Percentiles rank a stretch among this genome's conserved stretches.
Evolutionary conservation across 2,329 filamentous ascomycete genomes (phyloP).

Genomic region (Ophiostoma sp.): DNA sequence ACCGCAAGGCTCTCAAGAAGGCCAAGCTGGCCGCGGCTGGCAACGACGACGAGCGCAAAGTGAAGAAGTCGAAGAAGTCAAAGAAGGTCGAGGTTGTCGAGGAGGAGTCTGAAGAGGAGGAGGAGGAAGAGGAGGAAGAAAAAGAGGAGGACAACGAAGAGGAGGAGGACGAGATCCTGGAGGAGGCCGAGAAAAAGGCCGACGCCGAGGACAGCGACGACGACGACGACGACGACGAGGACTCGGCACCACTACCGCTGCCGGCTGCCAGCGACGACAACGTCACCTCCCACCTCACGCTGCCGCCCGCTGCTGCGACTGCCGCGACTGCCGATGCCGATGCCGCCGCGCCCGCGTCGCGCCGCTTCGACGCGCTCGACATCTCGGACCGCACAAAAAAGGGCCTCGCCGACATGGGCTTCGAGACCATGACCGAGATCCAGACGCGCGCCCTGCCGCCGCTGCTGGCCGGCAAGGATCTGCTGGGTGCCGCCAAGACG

Average conservation of each 20-base stretch:
- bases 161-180: not conserved
- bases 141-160: not conserved
- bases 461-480: slow-evolving; percentile 77
- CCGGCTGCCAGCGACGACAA: slow-evolving; percentile 12
- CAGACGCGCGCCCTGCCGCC: slow-evolving; percentile 84
- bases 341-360: not conserved
- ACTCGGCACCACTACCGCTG: slow-evolving; percentile 12
- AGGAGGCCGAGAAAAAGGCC: slow-evolving; percentile 9
- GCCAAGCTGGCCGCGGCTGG: slow-evolving; percentile 20
- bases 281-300: slow-evolving; percentile 12
- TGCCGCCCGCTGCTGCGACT: slow-evolving; percentile 1
- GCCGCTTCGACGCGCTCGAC: slow-evolving; percentile 67
- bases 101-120: slow-evolving; percentile 20
- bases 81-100: slow-evolving; percentile 28
- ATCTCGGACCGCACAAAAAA: slow-evolving; percentile 84
- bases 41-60: slow-evolving; percentile 20
- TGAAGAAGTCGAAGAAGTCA: slow-evolving; percentile 24
- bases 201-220: slow-evolving; percentile 13
- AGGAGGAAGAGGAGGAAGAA: not conserved
- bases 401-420: slow-evolving; percentile 86
- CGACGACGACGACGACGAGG: slow-evolving; percentile 14
- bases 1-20: slow-evolving; percentile 27
- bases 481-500: slow-evolving; percentile 86
- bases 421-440: slow-evolving; percentile 93
- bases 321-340: not conserved